Evolutionary conservation across 139 green algal genomes (phyloP), one percentile per base, ranked within the genome.

Genomic region (Chlorella vulgaris): DNA sequence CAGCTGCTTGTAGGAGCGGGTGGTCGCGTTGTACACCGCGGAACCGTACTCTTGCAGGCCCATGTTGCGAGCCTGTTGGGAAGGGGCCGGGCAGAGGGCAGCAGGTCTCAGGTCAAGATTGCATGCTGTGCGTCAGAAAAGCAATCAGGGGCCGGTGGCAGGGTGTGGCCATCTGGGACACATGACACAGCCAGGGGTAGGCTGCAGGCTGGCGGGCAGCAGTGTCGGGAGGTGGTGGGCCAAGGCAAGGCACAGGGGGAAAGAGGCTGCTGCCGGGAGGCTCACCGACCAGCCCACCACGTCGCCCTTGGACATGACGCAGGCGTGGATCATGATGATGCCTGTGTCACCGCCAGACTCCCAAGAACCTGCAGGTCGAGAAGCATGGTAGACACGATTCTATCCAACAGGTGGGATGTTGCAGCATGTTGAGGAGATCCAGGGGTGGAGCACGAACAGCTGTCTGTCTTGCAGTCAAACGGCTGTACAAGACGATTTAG

Each of bases 251-350:
- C 5, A 65, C 55, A n/a, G 55, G 18, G 18, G 18, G 22, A 65
- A 8, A 31, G 55, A 15, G 8, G 55, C 18, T 21, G 55, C 55
- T 28, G 55, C 55, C 18, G 4, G 24, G 40, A 22, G 28, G 7
- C 71, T 78, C 71, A 78, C 71, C 71, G 71, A 67, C 71, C 71
- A 78, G 7, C 51, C 51, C 21, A 78, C 55, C 5, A 78, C 50
- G 1, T 31, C 13, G 7, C 71, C 71, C 0, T 39, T 35, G 24
- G 47, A 51, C 71, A 78, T 78, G 4, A 78, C 33, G 24, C 47
- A 67, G 31, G 50, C 33, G 36, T 78, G 55, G 50, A 78, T 78
- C 33, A 68, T 22, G 50, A 78, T 78, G 51, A 66, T 66, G 21
- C 71, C 71, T 0, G 71, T 78, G 6, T 18, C 26, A 22, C 50